phyloP scores from a whole-genome alignment of 2,329 filamentous ascomycete genomes.

The Blastomyces emzantsi region DNA sequence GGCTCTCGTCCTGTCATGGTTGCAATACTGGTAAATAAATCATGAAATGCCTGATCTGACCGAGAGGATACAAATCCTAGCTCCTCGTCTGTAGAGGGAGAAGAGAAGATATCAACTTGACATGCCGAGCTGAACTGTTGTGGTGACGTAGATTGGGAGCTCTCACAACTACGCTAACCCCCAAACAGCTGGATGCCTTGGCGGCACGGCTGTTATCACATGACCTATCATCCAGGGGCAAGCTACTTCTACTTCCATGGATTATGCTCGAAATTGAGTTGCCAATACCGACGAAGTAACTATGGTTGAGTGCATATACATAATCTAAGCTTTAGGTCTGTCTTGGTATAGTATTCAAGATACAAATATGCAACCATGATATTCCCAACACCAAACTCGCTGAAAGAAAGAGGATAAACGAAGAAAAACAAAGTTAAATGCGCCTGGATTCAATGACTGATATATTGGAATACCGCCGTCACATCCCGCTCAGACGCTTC shows the following conservation, averaged over 20 bases:
- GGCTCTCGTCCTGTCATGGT: not conserved
- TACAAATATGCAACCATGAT: not conserved
- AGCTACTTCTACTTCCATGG: not conserved
- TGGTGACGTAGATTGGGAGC: not conserved
- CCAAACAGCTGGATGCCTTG: not conserved
- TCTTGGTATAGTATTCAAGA: not conserved
- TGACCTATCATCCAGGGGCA: not conserved
- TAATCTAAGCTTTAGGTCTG: not conserved
- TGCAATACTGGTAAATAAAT: not conserved
- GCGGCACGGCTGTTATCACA: not conserved
- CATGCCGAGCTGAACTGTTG: not conserved
- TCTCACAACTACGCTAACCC: not conserved
- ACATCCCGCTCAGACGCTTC: conserved; percentile 71
- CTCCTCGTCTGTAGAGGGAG: not conserved
- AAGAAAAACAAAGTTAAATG: not conserved
- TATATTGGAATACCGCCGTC: conserved; percentile 96
- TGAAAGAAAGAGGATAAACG: not conserved
- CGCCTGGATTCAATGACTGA: conserved; percentile 59
- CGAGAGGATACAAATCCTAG: not conserved
- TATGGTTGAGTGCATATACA: not conserved
- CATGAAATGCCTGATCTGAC: not conserved
- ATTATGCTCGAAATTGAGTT: not conserved
- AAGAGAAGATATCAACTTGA: not conserved
- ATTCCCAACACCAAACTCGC: not conserved
- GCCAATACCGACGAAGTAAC: not conserved